Conservation (phyloP, 2,329 filamentous ascomycete species). For the Arthrobotrys sphaeroides region DNA sequence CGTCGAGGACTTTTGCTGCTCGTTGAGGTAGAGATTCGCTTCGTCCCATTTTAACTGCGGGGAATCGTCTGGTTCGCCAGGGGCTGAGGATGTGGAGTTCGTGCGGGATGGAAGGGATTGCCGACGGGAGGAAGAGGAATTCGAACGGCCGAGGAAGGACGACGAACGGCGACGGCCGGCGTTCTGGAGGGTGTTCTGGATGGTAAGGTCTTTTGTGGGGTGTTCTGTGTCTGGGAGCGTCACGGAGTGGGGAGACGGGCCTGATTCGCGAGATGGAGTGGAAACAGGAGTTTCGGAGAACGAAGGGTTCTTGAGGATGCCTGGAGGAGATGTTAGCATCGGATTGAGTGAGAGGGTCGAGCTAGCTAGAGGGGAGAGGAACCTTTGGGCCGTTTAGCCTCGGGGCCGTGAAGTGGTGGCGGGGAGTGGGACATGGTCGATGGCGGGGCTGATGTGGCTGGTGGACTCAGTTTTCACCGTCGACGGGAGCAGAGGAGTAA, state of each 20-base stretch:
- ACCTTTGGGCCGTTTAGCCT: slow-evolving; percentile 52
- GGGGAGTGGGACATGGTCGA: slow-evolving; percentile 50
- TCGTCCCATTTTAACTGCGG: slow-evolving; percentile 97
- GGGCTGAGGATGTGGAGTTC: slow-evolving; percentile 62
- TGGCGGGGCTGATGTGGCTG: slow-evolving; percentile 30
- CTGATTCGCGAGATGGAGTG: slow-evolving; percentile 13
- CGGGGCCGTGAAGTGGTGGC: slow-evolving; percentile 49
- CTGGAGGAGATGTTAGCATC: slow-evolving; percentile 11
- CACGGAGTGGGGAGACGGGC: slow-evolving; percentile 30
- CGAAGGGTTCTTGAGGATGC: slow-evolving; percentile 51
- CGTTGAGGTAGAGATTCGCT: slow-evolving; percentile 94
- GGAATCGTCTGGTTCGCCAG: slow-evolving; percentile 67
- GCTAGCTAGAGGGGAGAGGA: neutral
- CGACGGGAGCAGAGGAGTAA: neutral
- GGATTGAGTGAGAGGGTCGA: neutral
- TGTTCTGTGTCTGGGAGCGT: slow-evolving; percentile 22
- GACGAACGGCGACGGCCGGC: slow-evolving; percentile 87
- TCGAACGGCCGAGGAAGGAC: slow-evolving; percentile 71
- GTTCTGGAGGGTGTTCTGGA: slow-evolving; percentile 94
- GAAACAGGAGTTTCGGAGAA: slow-evolving; percentile 34
- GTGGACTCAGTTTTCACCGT: neutral
- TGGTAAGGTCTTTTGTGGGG: slow-evolving; percentile 78
- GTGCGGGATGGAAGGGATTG: slow-evolving; percentile 68
- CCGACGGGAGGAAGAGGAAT: slow-evolving; percentile 72
- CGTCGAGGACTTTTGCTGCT: slow-evolving; percentile 91